A percentile compares a stretch with the other conserved stretches of the same genome.
Conservation (phyloP, 805 yeast species). For the Yarrowia deformans region DNA sequence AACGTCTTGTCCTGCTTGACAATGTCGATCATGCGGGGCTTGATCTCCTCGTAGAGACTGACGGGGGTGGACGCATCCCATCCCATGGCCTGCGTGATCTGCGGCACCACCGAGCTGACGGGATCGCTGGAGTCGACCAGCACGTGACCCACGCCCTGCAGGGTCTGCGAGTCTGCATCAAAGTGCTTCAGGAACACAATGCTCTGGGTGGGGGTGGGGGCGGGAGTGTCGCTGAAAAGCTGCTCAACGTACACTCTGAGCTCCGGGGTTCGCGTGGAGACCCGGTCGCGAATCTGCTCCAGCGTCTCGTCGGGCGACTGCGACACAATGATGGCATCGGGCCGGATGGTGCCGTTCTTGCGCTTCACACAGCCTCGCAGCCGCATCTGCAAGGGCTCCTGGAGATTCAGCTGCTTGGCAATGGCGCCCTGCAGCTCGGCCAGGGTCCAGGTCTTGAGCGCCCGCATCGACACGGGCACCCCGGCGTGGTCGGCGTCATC, state of each 20-base stretch:
- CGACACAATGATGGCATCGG: slow-evolving; percentile 20
- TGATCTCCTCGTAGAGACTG: slow-evolving; percentile 50
- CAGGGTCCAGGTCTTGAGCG: slow-evolving; percentile 22
- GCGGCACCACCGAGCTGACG: slow-evolving; percentile 50
- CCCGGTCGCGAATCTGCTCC: slow-evolving; percentile 24
- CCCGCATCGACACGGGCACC: slow-evolving; percentile 32
- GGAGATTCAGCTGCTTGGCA: not conserved
- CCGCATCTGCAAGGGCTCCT: not conserved
- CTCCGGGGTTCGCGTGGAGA: not conserved
- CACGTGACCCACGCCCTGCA: slow-evolving; percentile 72
- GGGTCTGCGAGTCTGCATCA: slow-evolving; percentile 60
- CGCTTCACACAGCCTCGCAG: slow-evolving; percentile 33
- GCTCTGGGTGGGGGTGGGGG: slow-evolving; percentile 37
- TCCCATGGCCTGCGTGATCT: slow-evolving; percentile 44
- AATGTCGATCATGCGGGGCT: slow-evolving; percentile 50
- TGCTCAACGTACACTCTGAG: slow-evolving; percentile 18
- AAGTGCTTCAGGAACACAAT: slow-evolving; percentile 64
- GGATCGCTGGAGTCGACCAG: slow-evolving; percentile 59
- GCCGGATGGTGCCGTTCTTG: slow-evolving; percentile 33
- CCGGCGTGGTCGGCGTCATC: slow-evolving; percentile 16
- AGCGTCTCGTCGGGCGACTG: slow-evolving; percentile 30
- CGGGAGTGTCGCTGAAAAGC: not conserved
- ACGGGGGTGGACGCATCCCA: slow-evolving; percentile 48
- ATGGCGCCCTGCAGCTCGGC: slow-evolving; percentile 19
- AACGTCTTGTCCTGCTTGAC: slow-evolving; percentile 47